Conservation (phyloP, 2,329 filamentous ascomycete genomes). For the Atkinsonella hypoxylon region DNA sequence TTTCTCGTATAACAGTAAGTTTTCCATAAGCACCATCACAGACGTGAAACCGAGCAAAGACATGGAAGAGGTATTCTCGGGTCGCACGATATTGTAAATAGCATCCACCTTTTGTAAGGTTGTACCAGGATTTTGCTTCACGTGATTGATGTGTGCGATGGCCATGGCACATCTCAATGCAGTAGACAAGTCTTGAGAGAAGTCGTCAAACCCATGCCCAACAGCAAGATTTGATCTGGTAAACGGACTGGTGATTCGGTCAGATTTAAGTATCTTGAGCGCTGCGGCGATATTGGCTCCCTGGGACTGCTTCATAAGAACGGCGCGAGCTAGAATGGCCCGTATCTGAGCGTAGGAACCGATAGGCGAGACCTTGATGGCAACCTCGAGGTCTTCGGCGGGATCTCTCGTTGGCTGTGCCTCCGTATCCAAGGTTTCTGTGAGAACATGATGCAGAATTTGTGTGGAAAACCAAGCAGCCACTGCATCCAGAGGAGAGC, state of each 20-base stretch:
- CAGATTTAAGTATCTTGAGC: conserved; percentile 33
- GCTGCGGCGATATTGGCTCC: conserved; percentile 45
- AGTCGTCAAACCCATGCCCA: conserved; percentile 27
- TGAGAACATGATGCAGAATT: conserved; percentile 56
- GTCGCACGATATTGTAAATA: conserved; percentile 37
- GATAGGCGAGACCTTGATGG: conserved; percentile 62
- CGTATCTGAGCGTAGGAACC: conserved; percentile 60
- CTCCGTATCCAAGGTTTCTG: conserved; percentile 47
- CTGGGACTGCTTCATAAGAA: conserved; percentile 41
- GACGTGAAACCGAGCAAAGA: conserved; percentile 49
- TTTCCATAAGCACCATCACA: conserved; percentile 45
- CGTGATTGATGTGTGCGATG: conserved; percentile 43
- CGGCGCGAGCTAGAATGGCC: conserved; percentile 45
- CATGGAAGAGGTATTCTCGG: conserved; percentile 29
- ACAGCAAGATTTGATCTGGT: conserved; percentile 28
- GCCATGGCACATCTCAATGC: conserved; percentile 49
- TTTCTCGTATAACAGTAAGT: conserved; percentile 34
- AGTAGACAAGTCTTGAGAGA: conserved; percentile 41
- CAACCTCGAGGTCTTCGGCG: conserved; percentile 47
- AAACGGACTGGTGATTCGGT: conserved; percentile 15
- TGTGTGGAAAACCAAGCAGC: conserved; percentile 84
- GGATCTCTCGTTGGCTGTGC: conserved; percentile 13
- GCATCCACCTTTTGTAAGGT: conserved; percentile 33
- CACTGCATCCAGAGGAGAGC: conserved; percentile 78
- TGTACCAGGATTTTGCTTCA: conserved; percentile 19